A percentile compares a stretch with the other conserved stretches of the same genome.
phyloP scores from a whole-genome alignment of 2,329 filamentous ascomycete genomes.

The Pyrenophora seminiperda region DNA sequence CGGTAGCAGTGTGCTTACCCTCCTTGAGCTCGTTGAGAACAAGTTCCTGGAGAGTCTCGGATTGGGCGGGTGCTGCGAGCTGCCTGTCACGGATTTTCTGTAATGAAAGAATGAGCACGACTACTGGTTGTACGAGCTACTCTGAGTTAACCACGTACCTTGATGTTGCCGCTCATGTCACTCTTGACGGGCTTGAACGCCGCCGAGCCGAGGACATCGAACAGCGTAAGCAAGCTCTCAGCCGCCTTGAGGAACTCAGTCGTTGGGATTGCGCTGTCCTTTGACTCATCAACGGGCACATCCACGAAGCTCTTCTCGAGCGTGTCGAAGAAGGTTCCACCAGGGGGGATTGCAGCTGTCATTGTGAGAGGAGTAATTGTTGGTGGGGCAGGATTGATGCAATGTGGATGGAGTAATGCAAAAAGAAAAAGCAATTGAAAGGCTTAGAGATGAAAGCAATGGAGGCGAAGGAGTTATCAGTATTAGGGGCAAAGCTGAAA shows the following conservation, averaged over 20 bases:
- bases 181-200: slow-evolving; percentile 90
- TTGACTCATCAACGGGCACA: slow-evolving; percentile 74
- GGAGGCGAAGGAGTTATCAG: slow-evolving; percentile 1
- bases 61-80: slow-evolving; percentile 75
- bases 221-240: slow-evolving; percentile 84
- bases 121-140: background rate
- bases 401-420: background rate
- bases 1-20: slow-evolving; percentile 85
- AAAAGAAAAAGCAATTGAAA: slow-evolving; percentile 1
- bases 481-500: slow-evolving; percentile 9
- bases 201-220: slow-evolving; percentile 69
- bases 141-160: slow-evolving; percentile 59
- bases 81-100: slow-evolving; percentile 90
- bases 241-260: slow-evolving; percentile 88
- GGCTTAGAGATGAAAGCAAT: background rate
- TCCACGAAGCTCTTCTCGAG: slow-evolving; percentile 83
- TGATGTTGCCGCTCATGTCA: slow-evolving; percentile 90
- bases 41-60: slow-evolving; percentile 83
- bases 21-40: slow-evolving; percentile 84
- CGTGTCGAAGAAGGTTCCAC: slow-evolving; percentile 82
- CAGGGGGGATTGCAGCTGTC: slow-evolving; percentile 54
- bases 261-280: slow-evolving; percentile 79
- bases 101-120: background rate
- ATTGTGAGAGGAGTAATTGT: slow-evolving; percentile 23
- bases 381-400: background rate